Evolutionary conservation across 129 eudicot genomes (phyloP).

Genomic region (Smallanthus sonchifolius): DNA sequence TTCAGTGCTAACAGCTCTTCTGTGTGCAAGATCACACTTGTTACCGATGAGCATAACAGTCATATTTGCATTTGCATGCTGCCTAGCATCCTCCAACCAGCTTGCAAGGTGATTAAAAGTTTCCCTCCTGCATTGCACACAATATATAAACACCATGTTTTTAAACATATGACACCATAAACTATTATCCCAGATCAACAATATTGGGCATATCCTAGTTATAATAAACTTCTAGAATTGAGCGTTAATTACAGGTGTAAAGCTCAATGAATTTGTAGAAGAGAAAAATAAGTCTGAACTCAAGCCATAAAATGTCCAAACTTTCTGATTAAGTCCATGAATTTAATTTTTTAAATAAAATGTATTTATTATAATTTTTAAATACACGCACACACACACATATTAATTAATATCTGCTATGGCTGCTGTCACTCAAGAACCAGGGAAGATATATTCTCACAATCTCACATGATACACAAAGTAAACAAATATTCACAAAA

Average conservation of each 20-base stretch:
- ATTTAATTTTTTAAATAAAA: background rate
- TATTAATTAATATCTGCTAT: background rate
- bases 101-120: constrained; percentile 89
- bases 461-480: background rate
- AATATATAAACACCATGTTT: background rate
- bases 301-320: background rate
- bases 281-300: background rate
- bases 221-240: background rate
- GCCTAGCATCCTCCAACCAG: constrained; percentile 98
- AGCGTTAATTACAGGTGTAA: background rate
- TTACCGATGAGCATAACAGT: constrained; percentile 90
- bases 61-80: constrained; percentile 89
- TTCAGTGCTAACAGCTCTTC: constrained; percentile 92
- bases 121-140: constrained; percentile 60
- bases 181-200: background rate
- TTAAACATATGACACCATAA: constrained; percentile 3
- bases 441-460: background rate
- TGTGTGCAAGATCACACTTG: constrained; percentile 79
- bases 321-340: background rate
- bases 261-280: background rate
- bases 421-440: background rate
- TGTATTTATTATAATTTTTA: background rate
- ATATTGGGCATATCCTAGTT: background rate
- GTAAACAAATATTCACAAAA: background rate
- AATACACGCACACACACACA: background rate